Base-by-base conservation (phyloP, 371 early-diverging fungal genomes). In the Coemansia sp. region DNA sequence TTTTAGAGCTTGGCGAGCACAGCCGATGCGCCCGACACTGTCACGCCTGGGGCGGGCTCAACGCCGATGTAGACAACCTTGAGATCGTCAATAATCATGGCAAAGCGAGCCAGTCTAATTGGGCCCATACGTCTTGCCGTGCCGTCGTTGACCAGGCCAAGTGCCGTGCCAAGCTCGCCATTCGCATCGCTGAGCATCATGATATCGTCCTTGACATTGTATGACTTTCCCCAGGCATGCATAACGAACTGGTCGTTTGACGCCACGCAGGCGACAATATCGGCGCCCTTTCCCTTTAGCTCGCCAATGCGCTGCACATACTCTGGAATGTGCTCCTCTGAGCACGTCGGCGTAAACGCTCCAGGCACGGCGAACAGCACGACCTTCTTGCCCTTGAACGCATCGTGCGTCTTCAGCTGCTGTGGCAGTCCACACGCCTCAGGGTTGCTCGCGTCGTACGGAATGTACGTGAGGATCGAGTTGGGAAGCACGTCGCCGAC, bases 331-430 rank as follows among this genome's bases (percentile, higher is more conserved):
- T 93, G 93, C 60, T 80, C 65, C 69, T 88, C 87, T 23, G 88
- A 87, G 82, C 93, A 93, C n/a, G 90, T 86, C 5, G 93, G 92
- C 5, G 92, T 90, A 71, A 90, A 91, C 23, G 92, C 90, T 16
- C 88, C 91, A 9, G 92, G 92, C n/a, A 92, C 89, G 21, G 87
- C 87, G 79, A 93, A 88, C 73, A 93, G 84, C 28, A 93, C 86
- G 5, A 87, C 91, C 78, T 86, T 88, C 84, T 90, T 91, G 69
- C 85, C 87, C 81, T 85, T 86, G 71, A 91, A 85, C 59, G 88
- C 84, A 48, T 53, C 70, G 66, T 75, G 78, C 25, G 78, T 78
- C 59, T 68, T 69, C 39, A 78, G 65, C 63, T 84, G 83, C 68
- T 86, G 84, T 0, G 86, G 85, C 62, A 86, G 72, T 1, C 84